These are phyloP conservation scores for Talaromyces stipitatus DNA, from an alignment of 495 filamentous ascomycete genomes.

Conservation along the genomic window DNA sequence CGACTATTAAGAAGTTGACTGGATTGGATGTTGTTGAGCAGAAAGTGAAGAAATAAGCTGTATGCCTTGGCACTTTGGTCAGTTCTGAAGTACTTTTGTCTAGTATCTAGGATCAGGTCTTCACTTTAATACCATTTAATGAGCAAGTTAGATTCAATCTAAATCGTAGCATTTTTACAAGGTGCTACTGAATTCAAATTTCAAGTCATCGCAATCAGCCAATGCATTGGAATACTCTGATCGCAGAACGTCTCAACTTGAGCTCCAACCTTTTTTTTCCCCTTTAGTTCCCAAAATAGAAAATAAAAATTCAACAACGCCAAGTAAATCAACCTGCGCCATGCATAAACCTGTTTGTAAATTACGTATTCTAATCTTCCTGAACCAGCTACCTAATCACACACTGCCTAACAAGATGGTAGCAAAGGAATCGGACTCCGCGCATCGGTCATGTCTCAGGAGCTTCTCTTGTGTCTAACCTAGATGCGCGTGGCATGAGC, in stretches of 20 bases:
- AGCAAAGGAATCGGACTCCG: background rate
- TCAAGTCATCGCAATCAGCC: too few species aligned
- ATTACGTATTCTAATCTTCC: background rate
- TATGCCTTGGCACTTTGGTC: background rate
- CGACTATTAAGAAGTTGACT: background rate
- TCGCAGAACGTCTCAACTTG: too few species aligned
- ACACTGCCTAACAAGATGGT: background rate
- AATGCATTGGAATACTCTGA: too few species aligned
- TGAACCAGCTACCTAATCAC: background rate
- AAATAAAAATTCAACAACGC: background rate
- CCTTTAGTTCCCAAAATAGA: too few species aligned
- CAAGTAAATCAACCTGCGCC: background rate
- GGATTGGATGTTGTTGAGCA: conserved; percentile 4
- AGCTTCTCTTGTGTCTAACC: too few species aligned
- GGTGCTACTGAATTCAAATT: too few species aligned
- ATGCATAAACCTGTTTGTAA: background rate
- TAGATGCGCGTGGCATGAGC: too few species aligned
- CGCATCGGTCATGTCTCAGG: background rate
- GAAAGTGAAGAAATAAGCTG: background rate
- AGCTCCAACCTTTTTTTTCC: background rate
- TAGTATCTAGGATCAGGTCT: background rate
- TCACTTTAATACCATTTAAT: background rate
- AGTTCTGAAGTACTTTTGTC: background rate
- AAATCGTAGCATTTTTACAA: too few species aligned
- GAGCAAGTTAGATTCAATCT: background rate